Base-by-base conservation (phyloP, 306 rosid genomes). In the Sphenostylis stenocarpa region DNA sequence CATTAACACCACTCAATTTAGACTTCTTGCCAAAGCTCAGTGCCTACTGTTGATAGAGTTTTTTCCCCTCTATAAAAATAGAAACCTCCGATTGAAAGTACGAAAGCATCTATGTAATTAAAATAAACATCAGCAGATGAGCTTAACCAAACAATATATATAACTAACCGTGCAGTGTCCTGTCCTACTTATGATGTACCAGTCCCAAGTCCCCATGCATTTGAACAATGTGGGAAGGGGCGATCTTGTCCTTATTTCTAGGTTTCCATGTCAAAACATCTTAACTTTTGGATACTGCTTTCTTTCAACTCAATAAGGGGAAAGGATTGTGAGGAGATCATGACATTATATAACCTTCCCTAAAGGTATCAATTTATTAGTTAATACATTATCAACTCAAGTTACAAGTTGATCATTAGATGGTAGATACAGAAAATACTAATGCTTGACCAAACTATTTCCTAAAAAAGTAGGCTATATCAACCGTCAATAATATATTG, bases 191-290 rank as follows among this genome's bases (percentile, higher is more conserved):
- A 26, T 49, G 67, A 79, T 29, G 33, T 34, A 15, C 69, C n/a
- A 33, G 45, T 71, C 28, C 73, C 34, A 28, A 61, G 67, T n/a
- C n/a, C 47, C 45, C 51, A 39, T 52, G 29, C 67, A 74, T 48
- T 24, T 47, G 63, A 53, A 67, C 34, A 57, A 67, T 45, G 33
- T 43, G 64, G 43, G 24, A 66, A 28, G 49, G 57, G 9, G 23
- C 3, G 0, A 23, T 34, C 31, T 68, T 19, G 15, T 23, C 56
- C 43, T 69, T 13, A 23, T 52, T 63, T 52, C n/a, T 31, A 64
- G 74, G 39, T 21, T 70, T 63, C 23, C 41, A 52, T 43, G 53
- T 31, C 78, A 61, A 76, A 9, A 44, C 64, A 53, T 70, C 53
- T 39, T 62, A 70, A n/a, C 33, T 68, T 51, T 80, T 52, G 9